phyloP scores from a whole-genome alignment of 225 moss, liverwort and hornwort genomes.

The Takakia lepidozioides region DNA sequence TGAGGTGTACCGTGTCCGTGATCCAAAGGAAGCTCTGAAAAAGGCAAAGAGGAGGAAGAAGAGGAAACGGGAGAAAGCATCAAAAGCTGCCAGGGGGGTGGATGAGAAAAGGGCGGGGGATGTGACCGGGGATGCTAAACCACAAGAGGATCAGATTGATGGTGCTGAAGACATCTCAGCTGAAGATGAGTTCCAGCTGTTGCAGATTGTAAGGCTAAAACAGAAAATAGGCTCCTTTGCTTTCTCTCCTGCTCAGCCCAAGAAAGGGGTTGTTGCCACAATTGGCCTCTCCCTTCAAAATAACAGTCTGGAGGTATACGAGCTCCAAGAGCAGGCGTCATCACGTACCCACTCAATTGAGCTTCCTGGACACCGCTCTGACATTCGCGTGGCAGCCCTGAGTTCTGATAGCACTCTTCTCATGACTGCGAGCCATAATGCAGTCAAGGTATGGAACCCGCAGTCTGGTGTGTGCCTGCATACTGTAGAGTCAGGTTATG shows the following conservation, averaged over 20 bases:
- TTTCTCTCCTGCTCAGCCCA: conserved; percentile 63
- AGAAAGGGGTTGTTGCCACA: conserved; percentile 64
- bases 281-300: conserved; percentile 70
- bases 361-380: conserved; percentile 84
- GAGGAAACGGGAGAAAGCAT: conserved; percentile 74
- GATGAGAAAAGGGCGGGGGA: conserved; percentile 6
- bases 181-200: conserved; percentile 65
- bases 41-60: conserved; percentile 81
- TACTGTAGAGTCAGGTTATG: conserved; percentile 91
- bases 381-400: conserved; percentile 67
- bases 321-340: conserved; percentile 52
- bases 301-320: conserved; percentile 77
- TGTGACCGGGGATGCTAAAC: conserved; percentile 7
- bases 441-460: conserved; percentile 97
- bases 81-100: conserved; percentile 35
- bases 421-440: conserved; percentile 94
- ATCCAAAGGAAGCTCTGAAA: conserved; percentile 60
- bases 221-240: conserved; percentile 83
- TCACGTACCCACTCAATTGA: conserved; percentile 69
- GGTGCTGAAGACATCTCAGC: conserved; percentile 43
- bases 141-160: conserved; percentile 16
- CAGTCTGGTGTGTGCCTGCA: conserved; percentile 74
- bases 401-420: conserved; percentile 74
- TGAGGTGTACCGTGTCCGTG: conserved; percentile 67
- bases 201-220: conserved; percentile 68